A percentile compares a stretch with the other conserved stretches of the same genome.
phyloP scores from a whole-genome alignment of 306 rosid species.

The Benincasa hispida region DNA sequence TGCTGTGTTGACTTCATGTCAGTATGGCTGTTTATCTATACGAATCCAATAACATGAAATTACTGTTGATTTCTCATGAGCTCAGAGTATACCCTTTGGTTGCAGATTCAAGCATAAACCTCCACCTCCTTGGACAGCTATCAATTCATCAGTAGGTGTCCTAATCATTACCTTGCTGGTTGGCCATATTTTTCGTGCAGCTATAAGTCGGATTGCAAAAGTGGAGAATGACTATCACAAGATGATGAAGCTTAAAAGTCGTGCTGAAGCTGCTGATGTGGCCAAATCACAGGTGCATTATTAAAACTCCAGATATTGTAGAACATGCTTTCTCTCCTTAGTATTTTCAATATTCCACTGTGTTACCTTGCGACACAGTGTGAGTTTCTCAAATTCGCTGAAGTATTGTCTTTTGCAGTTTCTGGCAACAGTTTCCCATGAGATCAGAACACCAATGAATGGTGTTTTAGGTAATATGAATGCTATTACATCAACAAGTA shows the following conservation, averaged over 20 bases:
- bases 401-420: slow-evolving; percentile 42
- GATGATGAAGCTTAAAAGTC: slow-evolving; percentile 56
- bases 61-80: background rate
- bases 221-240: slow-evolving; percentile 60
- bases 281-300: slow-evolving; percentile 84
- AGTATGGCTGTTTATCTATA: background rate
- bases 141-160: slow-evolving; percentile 42
- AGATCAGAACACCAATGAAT: slow-evolving; percentile 97
- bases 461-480: slow-evolving; percentile 71
- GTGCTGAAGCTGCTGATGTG: slow-evolving; percentile 94
- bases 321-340: slow-evolving; percentile 5
- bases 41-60: background rate
- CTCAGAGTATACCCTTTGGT: background rate
- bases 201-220: slow-evolving; percentile 58
- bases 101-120: slow-evolving; percentile 78
- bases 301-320: background rate
- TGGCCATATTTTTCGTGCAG: slow-evolving; percentile 74
- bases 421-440: slow-evolving; percentile 95
- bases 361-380: background rate
- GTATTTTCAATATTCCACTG: background rate
- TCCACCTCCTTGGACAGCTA: slow-evolving; percentile 71
- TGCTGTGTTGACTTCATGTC: background rate
- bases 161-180: slow-evolving; percentile 68
- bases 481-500: slow-evolving; percentile 9
- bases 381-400: slow-evolving; percentile 2